These are phyloP conservation scores for Metschnikowia vanudenii DNA, from an alignment of 805 yeast genomes.

Conservation along the genomic window DNA sequence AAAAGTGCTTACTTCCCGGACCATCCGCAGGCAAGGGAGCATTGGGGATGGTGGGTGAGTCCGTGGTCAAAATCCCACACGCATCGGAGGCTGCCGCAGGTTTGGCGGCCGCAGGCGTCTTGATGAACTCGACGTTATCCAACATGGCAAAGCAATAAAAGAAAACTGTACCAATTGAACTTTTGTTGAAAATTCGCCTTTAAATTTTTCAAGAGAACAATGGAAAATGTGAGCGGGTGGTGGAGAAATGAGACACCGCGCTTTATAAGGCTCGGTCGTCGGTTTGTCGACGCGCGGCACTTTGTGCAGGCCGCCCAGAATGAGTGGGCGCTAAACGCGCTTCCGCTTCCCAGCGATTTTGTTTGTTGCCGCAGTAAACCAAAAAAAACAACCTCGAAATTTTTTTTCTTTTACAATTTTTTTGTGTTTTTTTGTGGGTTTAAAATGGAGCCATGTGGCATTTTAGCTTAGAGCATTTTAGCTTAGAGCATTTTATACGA, in stretches of 20 bases:
- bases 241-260: neutral
- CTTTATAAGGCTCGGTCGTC: neutral
- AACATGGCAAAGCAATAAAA: slow-evolving; percentile 29
- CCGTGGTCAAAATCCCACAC: slow-evolving; percentile 40
- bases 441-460: too few species aligned
- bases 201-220: neutral
- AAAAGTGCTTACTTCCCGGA: slow-evolving; percentile 76
- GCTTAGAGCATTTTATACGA: too few species aligned
- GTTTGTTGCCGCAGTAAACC: too few species aligned
- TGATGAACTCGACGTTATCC: slow-evolving; percentile 50
- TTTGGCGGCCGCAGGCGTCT: slow-evolving; percentile 54
- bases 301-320: too few species aligned
- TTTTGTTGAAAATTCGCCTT: too few species aligned
- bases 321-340: too few species aligned
- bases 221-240: neutral
- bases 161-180: neutral
- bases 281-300: too few species aligned
- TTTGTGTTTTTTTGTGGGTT: too few species aligned
- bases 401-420: too few species aligned
- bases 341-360: too few species aligned
- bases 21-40: slow-evolving; percentile 93
- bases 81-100: slow-evolving; percentile 30
- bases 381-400: too few species aligned
- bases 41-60: slow-evolving; percentile 71
- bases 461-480: too few species aligned